Evolutionary conservation across 2,329 filamentous ascomycete species (phyloP), one percentile per base, ranked within the genome.

Genomic region (Cordyceps pruinosa): DNA sequence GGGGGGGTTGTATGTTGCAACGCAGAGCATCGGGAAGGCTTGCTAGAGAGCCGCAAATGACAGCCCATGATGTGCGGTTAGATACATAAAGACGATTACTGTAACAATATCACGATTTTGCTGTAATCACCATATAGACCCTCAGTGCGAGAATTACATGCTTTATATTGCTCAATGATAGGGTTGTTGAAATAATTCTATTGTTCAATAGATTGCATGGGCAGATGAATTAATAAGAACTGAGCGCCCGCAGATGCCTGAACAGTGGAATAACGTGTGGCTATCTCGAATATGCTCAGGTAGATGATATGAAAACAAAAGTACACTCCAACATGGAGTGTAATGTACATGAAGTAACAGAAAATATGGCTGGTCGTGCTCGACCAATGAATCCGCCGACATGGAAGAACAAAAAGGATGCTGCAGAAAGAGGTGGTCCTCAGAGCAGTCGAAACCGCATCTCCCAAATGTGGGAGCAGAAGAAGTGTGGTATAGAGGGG

Each of bases 31-130:
- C 15, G 46, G 37, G 12, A 26, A 30, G 35, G n/a, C n/a, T 19
- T 19, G 28, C 7, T 34, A 17, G 34, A 13, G 37, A 12, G 28
- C 9, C n/a, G 55, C 15, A 19, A 32, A 35, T 34, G 46, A 21
- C 35, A 47, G 19, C 25, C n/a, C 7, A 50, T 37, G 55, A 44
- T 32, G 42, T 52, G 44, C 23, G 41, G 21, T 42, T 44, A 58
- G 34, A 30, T 44, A 49, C 41, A 42, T 37, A 42, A 30, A 26
- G 56, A 42, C 26, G n/a, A 48, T 23, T 32, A 35, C 23, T 58
- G 50, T 58, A 58, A 54, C 46, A 56, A 58, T 46, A 58, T 52
- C 47, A 53, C 41, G 30, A 15, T 49, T 49, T 58, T 50, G 47
- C 37, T 39, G 21, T 34, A 50, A 35, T n/a, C 12, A 25, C 37